These are phyloP conservation scores for Yamadazyma aaseri DNA, from an alignment of 1,139 yeast species.

Conservation along the genomic window DNA sequence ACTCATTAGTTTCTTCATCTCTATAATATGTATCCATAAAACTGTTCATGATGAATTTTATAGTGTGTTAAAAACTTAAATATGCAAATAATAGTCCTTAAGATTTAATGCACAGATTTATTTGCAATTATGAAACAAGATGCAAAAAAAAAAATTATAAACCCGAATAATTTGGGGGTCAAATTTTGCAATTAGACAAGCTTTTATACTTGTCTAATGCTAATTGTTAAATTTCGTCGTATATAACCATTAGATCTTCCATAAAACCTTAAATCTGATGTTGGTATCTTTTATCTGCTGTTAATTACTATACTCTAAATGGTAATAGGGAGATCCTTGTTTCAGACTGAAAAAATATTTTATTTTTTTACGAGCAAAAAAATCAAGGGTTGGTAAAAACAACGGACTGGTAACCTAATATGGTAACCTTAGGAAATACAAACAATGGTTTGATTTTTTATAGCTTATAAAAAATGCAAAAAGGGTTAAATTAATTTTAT, in stretches of 20 bases:
- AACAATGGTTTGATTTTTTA: no score
- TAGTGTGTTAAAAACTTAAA: background rate
- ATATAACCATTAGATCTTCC: background rate
- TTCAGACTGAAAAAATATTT: background rate
- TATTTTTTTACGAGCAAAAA: background rate
- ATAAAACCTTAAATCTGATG: background rate
- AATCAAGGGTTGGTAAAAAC: no score
- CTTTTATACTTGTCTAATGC: background rate
- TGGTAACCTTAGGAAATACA: no score
- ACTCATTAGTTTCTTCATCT: constrained; percentile 16
- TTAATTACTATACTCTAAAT: no score
- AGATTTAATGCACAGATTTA: no score
- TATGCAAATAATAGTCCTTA: no score
- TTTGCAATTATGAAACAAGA: no score
- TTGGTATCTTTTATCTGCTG: no score
- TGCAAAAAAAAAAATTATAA: no score
- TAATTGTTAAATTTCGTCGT: background rate
- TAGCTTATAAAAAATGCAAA: no score
- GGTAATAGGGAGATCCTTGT: background rate
- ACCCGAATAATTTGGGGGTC: background rate
- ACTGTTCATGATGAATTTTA: background rate
- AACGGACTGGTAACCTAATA: no score
- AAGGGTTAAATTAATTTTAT: no score
- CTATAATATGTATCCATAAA: constrained; percentile 7
- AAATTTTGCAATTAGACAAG: background rate